Base-by-base conservation (phyloP, 2,329 filamentous ascomycete genomes). In the Westerdykella sp. region DNA sequence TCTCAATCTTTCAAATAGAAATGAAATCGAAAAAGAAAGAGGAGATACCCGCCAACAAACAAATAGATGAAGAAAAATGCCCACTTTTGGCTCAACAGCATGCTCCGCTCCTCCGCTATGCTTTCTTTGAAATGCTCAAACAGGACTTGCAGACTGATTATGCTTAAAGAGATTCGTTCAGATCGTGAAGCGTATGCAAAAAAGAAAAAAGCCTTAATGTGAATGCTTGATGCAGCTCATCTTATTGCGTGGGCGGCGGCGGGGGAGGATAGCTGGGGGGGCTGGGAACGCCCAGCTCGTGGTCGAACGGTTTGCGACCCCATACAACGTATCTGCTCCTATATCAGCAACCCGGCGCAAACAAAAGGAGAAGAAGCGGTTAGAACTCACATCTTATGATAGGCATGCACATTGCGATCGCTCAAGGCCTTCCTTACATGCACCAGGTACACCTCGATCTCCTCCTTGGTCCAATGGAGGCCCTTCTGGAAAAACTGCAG, bases 401-500 rank as follows among this genome's bases (percentile, higher is more conserved):
- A 72, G 9, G 59, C 66, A 48, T 72, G 69, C 7, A 71, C 62
- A 28, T 51, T 66, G 15, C 58, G 60, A 41, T 70, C 66, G 1
- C 49, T 52, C 22, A 71, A 56, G 11, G 70, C 59, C 39, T 67
- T 68, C 32, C 69, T 51, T 5, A 73, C 60, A 39, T 67, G 56
- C 4, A 71, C 69, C n/a, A 73, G 55, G 36, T 71, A 69, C 13
- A 73, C 67, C 34, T 70, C 64, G 9, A 72, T 68, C 46, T 73
- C 69, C 7, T 69, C 65, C 15, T 63, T 61, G 5, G 63, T 67
- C 71, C 71, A 74, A 2, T 62, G 63, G 5, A 73, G 53, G 0
- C 65, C 66, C 39, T 63, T 62, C n/a, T 66, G 63, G 49, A 74
- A 72, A 34, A 64, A 62, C 30, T 67, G 66, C 30, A 73, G 56